Base-by-base conservation (phyloP, 371 early-diverging fungal species). In the Circinella minor region DNA sequence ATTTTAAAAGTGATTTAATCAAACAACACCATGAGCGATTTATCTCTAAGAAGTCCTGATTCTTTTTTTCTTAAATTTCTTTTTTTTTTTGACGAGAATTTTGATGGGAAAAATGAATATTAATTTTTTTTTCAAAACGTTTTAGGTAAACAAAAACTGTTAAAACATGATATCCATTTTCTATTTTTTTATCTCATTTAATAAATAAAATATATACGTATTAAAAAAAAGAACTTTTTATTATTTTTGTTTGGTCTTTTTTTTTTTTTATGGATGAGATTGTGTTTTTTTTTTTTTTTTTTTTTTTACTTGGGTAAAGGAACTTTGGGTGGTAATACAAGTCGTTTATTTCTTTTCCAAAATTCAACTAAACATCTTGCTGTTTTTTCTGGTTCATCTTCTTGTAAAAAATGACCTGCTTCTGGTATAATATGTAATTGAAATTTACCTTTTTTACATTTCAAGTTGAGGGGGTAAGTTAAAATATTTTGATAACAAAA, bases 351-450 rank as follows among this genome's bases (percentile, higher is more conserved):
- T 66, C 98, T 81, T 71, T 84, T 83, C 90, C 92, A 94, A 74
- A 98, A 97, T 37, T 92, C 91, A 20, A 87, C 66, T 20, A 98
- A 68, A 2, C 88, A 79, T 3, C 67, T 71, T 3, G 94, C 95
- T 49, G 94, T 86, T 59, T 87, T 86, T 1, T 84, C 83, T 0
- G 98, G 97, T 6, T 81, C 85, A 72, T 98, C 98, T 73, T 98
- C 98, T 72, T 97, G 97, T 27, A 98, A 82, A 55, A 88, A 88
- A 72, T 98, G 98, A 5, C 96, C 96, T 13, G 92, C 88, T 10
- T 94, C 93, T 4, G 91, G 92, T 48, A 94, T 86, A 3, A 98
- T 85, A 20, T 86, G 81, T 63, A 97, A 69, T 77, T 98, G 98
- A 74, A 96, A 98, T 78, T 92, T 93, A 57, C 91, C 91, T n/a